phyloP scores from a whole-genome alignment of 164 flowering plant species.

The Annona cherimola region DNA sequence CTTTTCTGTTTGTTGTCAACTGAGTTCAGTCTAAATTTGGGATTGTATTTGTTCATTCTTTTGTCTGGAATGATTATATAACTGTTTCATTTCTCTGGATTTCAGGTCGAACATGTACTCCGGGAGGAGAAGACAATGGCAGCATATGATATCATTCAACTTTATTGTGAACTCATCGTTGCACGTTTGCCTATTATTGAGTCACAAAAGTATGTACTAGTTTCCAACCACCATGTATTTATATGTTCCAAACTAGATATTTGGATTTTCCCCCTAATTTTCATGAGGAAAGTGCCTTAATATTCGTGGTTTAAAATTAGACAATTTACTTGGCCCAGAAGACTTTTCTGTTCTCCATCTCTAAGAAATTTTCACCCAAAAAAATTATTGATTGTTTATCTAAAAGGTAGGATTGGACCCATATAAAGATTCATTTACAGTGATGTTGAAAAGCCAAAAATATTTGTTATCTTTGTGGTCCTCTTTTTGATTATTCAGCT shows the following conservation, averaged over 20 bases:
- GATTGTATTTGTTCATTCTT: neutral
- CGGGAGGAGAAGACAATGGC: slow-evolving; percentile 90
- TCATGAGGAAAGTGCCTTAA: neutral
- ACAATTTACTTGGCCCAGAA: neutral
- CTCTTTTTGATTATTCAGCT: no score
- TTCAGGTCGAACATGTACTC: slow-evolving; percentile 87
- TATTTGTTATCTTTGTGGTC: no score
- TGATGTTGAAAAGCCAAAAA: no score
- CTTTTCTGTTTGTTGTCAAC: neutral
- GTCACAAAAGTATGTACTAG: slow-evolving; percentile 78
- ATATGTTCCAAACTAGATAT: neutral
- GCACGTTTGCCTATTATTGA: slow-evolving; percentile 92
- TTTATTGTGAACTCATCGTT: slow-evolving; percentile 81
- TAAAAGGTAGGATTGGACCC: no score
- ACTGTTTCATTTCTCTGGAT: slow-evolving; percentile 6
- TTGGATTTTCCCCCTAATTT: neutral
- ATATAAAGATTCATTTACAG: no score
- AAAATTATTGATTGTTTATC: no score
- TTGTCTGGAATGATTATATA: neutral
- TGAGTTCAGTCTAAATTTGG: neutral
- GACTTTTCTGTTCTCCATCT: no score
- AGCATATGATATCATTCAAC: slow-evolving; percentile 81
- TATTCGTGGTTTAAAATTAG: neutral
- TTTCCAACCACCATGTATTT: neutral
- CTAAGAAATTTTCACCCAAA: no score